Evolutionary conservation across 2,329 filamentous ascomycete genomes (phyloP).

Genomic region (Claviceps sp.): DNA sequence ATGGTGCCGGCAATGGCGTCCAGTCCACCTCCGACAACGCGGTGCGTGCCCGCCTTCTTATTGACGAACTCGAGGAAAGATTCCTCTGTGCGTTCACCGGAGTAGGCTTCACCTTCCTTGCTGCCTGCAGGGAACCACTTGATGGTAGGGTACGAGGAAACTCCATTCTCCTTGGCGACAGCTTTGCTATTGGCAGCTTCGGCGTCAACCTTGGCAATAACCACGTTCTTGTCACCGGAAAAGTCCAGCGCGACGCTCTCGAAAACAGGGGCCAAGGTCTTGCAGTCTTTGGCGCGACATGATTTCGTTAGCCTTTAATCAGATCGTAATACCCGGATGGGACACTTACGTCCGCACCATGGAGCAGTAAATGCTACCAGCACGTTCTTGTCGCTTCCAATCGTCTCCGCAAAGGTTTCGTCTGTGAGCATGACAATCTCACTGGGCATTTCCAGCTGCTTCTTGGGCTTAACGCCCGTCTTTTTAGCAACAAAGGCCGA

Average conservation of each 20-base stretch:
- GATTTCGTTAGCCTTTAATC: no score
- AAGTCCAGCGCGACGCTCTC: slow-evolving; percentile 78
- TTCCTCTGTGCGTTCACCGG: slow-evolving; percentile 61
- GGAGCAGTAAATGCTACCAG: slow-evolving; percentile 95
- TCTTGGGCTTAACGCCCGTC: slow-evolving; percentile 70
- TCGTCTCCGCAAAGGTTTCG: slow-evolving; percentile 56
- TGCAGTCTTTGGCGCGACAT: slow-evolving; percentile 60
- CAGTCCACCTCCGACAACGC: slow-evolving; percentile 66
- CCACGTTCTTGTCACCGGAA: slow-evolving; percentile 58
- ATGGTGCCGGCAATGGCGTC: slow-evolving; percentile 72
- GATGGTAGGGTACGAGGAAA: slow-evolving; percentile 88
- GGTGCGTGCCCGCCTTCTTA: slow-evolving; percentile 76
- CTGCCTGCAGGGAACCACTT: slow-evolving; percentile 90
- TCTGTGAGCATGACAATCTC: slow-evolving; percentile 71
- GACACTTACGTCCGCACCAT: slow-evolving; percentile 87
- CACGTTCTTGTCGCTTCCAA: slow-evolving; percentile 80
- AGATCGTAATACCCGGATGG: not conserved
- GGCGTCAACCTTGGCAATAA: slow-evolving; percentile 92
- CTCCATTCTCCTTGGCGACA: slow-evolving; percentile 59
- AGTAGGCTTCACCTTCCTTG: slow-evolving; percentile 57
- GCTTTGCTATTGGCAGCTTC: slow-evolving; percentile 77
- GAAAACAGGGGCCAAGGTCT: slow-evolving; percentile 80
- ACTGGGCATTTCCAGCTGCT: slow-evolving; percentile 59
- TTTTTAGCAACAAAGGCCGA: slow-evolving; percentile 71
- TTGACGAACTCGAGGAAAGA: slow-evolving; percentile 75